Base-by-base conservation (phyloP, 805 yeast genomes). In the Candida awuae region DNA sequence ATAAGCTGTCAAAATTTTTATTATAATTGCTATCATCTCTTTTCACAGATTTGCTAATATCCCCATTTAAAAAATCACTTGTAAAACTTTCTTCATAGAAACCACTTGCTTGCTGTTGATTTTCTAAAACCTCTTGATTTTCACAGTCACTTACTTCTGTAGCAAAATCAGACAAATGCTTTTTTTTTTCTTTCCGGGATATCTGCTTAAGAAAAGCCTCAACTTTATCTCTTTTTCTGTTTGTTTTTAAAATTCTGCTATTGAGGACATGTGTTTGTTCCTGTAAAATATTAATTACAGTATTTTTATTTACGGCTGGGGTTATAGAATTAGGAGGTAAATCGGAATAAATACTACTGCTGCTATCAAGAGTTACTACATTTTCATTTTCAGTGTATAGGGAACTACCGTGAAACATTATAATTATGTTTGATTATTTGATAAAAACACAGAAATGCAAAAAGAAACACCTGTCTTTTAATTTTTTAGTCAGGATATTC, bases 281-380 rank as follows among this genome's bases (percentile, higher is more conserved):
- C 4, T 18, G 6, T 12, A 38, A 29, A 4, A 38, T 12, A 10
- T 38, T 30, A 5, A 33, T 6, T 4, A 38, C 34, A 9, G 21
- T 29, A 18, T 33, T 20, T 5, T 33, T 37, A 23, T 34, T 16
- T n/a, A 38, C 17, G 10, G 17, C 26, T 3, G 41, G 41, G 6
- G 41, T 28, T 16, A 18, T 5, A 8, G 26, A 14, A 3, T 15
- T 15, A 9, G 37, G 21, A 10, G 28, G 12, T 7, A 35, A 17
- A 18, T 19, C 36, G 3, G 37, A 38, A 16, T 32, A 18, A 8
- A 38, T n/a, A n/a, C n/a, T 29, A 29, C 41, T 38, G 2, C 28
- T 31, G 12, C 36, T 28, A 18, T 38, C 41, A 14, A 33, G 15
- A 6, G 32, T 14, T 3, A 33, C 28, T 9, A 33, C 33, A 10